Evolutionary conservation across 768 basidiomycete genomes (phyloP).

Genomic region (Paxillus ammoniavirescens): DNA sequence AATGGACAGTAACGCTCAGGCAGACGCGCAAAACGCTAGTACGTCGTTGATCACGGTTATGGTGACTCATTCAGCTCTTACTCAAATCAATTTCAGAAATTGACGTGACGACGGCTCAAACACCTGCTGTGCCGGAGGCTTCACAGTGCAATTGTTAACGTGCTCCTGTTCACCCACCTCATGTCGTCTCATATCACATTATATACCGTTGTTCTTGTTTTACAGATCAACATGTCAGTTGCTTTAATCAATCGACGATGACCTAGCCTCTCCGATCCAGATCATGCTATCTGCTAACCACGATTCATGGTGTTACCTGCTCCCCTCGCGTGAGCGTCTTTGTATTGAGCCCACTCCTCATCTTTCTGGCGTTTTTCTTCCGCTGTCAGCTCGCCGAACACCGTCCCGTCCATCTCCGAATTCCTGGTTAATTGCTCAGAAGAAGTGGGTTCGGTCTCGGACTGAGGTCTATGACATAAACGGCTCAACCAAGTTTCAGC

Average conservation of each 20-base stretch:
- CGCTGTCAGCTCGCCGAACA: conserved; percentile 58
- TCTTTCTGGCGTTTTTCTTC: conserved; percentile 83
- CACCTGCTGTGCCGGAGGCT: conserved; percentile 77
- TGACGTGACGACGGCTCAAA: conserved; percentile 76
- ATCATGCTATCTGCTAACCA: conserved; percentile 39
- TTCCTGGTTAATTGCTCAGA: conserved; percentile 78
- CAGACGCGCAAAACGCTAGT: conserved; percentile 54
- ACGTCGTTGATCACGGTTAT: conserved; percentile 10
- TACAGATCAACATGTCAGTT: conserved; percentile 18
- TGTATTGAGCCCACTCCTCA: conserved; percentile 89
- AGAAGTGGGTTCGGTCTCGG: conserved; percentile 63
- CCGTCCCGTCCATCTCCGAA: conserved; percentile 82
- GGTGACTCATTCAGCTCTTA: conserved; percentile 4
- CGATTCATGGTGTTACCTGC: conserved; percentile 98
- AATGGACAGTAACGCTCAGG: conserved; percentile 80
- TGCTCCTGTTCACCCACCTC: conserved; percentile 2
- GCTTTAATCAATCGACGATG: conserved; percentile 6
- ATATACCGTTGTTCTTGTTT: conserved; percentile 28
- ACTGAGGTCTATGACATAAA: conserved; percentile 51
- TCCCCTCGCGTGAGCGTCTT: conserved; percentile 82
- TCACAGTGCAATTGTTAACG: conserved; percentile 80
- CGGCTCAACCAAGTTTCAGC: conserved; percentile 3
- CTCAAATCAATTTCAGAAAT: conserved; percentile 58
- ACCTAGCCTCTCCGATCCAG: not conserved
- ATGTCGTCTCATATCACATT: conserved; percentile 12